Percentiles rank a stretch among this genome's conserved stretches.
Conservation (phyloP, 2,329 filamentous ascomycete species). For the Fusarium solani-melongenae region DNA sequence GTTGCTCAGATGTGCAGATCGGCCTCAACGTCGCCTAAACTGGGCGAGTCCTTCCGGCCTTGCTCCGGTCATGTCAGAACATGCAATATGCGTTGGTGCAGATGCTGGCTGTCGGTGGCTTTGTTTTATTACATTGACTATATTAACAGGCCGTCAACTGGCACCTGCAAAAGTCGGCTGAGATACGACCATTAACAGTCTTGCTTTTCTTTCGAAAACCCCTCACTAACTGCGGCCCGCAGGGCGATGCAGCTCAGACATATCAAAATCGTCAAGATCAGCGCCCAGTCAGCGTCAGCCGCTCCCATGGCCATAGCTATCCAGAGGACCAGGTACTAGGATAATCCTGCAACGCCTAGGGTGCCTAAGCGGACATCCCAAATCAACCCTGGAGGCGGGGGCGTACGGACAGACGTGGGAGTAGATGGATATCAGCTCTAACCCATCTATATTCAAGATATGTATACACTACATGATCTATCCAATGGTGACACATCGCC, state of each 20-base stretch:
- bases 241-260: slow-evolving; percentile 2
- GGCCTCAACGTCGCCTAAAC: slow-evolving; percentile 16
- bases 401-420: slow-evolving; percentile 3
- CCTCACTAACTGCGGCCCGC: neutral
- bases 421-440: slow-evolving; percentile 1
- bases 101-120: neutral
- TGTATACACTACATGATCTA: neutral
- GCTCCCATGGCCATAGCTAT: neutral
- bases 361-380: neutral
- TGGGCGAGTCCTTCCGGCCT: neutral
- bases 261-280: slow-evolving; percentile 19
- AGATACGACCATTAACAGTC: neutral
- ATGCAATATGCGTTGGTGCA: slow-evolving; percentile 19
- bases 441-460: neutral
- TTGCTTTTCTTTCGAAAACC: neutral
- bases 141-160: neutral
- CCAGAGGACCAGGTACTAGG: slow-evolving; percentile 3
- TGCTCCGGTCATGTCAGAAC: slow-evolving; percentile 3
- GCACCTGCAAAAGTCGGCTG: neutral
- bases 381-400: neutral
- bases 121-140: neutral
- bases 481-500: slow-evolving; percentile 10
- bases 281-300: neutral
- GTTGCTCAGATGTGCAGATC: slow-evolving; percentile 18
- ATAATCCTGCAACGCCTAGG: neutral